A percentile compares a stretch with the other conserved stretches of the same genome.
phyloP scores from a whole-genome alignment of 768 basidiomycete genomes.

The Trametopsis cervina region DNA sequence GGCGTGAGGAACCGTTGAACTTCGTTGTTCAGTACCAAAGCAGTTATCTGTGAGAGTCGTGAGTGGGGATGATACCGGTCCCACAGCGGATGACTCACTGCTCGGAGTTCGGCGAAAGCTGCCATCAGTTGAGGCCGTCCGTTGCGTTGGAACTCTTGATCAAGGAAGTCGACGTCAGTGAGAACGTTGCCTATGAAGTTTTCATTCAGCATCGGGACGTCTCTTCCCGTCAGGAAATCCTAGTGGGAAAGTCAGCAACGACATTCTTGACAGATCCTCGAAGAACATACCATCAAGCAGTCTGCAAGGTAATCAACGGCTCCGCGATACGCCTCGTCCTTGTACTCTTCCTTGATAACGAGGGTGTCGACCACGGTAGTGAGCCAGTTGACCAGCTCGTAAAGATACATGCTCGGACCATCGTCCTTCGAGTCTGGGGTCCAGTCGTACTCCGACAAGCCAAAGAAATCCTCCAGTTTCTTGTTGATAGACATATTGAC shows the following conservation, averaged over 20 bases:
- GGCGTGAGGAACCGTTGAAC: slow-evolving; percentile 79
- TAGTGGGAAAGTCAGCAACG: slow-evolving; percentile 24
- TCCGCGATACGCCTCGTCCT: slow-evolving; percentile 83
- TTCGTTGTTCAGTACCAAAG: slow-evolving; percentile 64
- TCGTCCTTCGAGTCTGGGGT: slow-evolving; percentile 63
- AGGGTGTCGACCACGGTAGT: slow-evolving; percentile 92
- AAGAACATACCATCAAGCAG: slow-evolving; percentile 73
- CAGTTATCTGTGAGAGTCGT: slow-evolving; percentile 43
- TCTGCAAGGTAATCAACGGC: slow-evolving; percentile 86
- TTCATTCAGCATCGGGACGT: slow-evolving; percentile 78
- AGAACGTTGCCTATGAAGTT: slow-evolving; percentile 82
- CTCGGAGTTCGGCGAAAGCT: slow-evolving; percentile 74
- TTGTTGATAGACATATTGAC: slow-evolving; percentile 80
- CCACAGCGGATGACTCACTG: slow-evolving; percentile 44
- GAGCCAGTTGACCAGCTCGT: slow-evolving; percentile 94
- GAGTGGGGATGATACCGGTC: too few relatives aligned
- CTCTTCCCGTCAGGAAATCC: slow-evolving; percentile 74
- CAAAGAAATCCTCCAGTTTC: slow-evolving; percentile 95
- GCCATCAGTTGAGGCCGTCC: slow-evolving; percentile 63
- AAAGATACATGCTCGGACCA: slow-evolving; percentile 88
- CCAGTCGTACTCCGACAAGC: slow-evolving; percentile 94
- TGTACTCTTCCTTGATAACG: slow-evolving; percentile 75
- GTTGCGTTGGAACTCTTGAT: slow-evolving; percentile 75
- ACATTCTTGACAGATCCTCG: too few relatives aligned
- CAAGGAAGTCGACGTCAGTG: slow-evolving; percentile 83